Conservation (phyloP, 768 basidiomycete species). For the Hygrophorus russula region DNA sequence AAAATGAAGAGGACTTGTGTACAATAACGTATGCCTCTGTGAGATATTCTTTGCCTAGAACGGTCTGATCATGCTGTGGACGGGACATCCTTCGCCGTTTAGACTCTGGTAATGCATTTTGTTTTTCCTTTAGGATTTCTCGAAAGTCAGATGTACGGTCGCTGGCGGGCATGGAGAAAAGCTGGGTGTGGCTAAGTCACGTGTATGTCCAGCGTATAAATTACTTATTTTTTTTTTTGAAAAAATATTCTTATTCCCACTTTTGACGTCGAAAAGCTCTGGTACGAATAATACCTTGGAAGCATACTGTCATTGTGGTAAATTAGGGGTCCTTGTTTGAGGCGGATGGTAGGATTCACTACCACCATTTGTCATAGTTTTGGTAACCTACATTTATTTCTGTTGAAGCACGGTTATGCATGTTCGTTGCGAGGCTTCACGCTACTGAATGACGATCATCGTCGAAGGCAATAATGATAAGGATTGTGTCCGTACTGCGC, state of each 20-base stretch:
- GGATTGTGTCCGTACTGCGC: not conserved
- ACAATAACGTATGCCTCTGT: slow-evolving; percentile 69
- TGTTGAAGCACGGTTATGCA: not conserved
- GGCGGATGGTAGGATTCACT: slow-evolving; percentile 37
- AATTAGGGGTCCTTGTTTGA: slow-evolving; percentile 58
- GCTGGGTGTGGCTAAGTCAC: no score
- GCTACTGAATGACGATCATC: no score
- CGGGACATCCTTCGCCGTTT: slow-evolving; percentile 14
- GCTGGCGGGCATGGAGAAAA: slow-evolving; percentile 49
- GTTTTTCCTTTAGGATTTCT: slow-evolving; percentile 36
- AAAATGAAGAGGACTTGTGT: slow-evolving; percentile 10
- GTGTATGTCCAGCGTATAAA: not conserved
- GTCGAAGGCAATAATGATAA: not conserved
- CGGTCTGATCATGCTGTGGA: slow-evolving; percentile 19
- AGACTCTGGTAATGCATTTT: slow-evolving; percentile 27
- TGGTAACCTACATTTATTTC: slow-evolving; percentile 18
- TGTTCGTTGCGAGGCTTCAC: not conserved
- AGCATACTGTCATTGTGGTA: not conserved
- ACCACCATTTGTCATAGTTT: slow-evolving; percentile 59
- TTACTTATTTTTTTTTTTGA: no score
- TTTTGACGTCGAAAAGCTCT: no score
- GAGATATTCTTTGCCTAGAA: slow-evolving; percentile 56
- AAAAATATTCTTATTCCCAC: no score
- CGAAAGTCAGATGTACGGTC: slow-evolving; percentile 58
- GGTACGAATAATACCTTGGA: no score